Conservation (phyloP, 331 rosid species). For the Cydonia oblonga region DNA sequence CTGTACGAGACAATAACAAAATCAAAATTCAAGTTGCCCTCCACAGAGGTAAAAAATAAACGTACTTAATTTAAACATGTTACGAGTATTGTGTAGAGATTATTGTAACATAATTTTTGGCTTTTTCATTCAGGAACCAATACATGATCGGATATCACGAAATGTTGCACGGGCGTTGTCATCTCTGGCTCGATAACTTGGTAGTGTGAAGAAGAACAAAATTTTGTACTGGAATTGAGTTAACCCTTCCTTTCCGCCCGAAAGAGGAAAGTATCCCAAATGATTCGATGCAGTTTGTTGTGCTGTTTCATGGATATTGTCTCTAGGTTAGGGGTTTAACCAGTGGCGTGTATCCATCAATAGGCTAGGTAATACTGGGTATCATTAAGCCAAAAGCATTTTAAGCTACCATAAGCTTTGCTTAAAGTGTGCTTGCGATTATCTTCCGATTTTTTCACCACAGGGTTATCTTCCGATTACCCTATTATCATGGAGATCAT, state of each 20-base stretch:
- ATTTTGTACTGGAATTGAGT: background rate
- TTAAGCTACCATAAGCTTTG: background rate
- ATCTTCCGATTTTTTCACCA: too few relatives aligned
- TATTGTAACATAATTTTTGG: background rate
- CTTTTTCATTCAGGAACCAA: conserved; percentile 46
- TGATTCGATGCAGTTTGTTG: background rate
- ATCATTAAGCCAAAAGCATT: background rate
- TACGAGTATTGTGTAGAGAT: background rate
- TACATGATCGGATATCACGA: conserved; percentile 74
- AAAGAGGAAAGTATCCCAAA: background rate
- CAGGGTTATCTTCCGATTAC: too few relatives aligned
- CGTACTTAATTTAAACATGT: background rate
- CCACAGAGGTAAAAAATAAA: conserved; percentile 34
- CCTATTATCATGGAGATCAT: too few relatives aligned
- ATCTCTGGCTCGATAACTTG: conserved; percentile 28
- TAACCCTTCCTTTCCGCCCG: background rate
- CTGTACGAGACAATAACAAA: conserved; percentile 80
- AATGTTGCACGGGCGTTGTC: conserved; percentile 57
- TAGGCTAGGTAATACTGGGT: background rate
- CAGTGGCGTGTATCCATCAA: background rate
- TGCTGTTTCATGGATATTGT: background rate
- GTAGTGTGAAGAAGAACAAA: background rate
- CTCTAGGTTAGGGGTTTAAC: background rate
- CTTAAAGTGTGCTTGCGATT: background rate
- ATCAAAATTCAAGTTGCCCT: conserved; percentile 52